Conservation (phyloP, 345 rosid genomes). For the Salix exigua region DNA sequence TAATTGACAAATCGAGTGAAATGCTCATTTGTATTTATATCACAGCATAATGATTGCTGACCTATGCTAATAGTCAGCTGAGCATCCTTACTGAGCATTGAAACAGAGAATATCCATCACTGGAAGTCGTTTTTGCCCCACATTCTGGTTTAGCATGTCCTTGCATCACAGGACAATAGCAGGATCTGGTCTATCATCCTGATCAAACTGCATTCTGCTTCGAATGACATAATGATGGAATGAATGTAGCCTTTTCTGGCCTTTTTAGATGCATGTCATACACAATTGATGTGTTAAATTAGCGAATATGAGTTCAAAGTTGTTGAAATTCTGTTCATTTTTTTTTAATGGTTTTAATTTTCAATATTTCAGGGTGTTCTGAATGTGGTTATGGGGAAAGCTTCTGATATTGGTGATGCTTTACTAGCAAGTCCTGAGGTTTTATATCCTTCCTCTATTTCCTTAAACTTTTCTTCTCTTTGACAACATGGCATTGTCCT, state of each 20-base stretch:
- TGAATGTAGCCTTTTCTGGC: background rate
- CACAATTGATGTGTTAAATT: background rate
- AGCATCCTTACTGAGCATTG: background rate
- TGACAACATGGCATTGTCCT: slow-evolving; percentile 9
- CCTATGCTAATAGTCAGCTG: background rate
- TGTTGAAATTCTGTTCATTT: background rate
- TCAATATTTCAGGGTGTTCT: slow-evolving; percentile 56
- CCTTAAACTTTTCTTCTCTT: background rate
- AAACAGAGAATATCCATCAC: background rate
- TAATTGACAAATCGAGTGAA: background rate
- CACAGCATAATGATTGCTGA: background rate
- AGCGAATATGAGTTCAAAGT: background rate
- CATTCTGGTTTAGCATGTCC: background rate
- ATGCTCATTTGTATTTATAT: background rate
- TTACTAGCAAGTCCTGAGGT: slow-evolving; percentile 79
- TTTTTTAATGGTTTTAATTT: slow-evolving; percentile 12
- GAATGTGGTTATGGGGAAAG: slow-evolving; percentile 85
- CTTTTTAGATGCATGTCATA: background rate
- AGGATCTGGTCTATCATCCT: background rate
- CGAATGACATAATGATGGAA: background rate
- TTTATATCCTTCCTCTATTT: slow-evolving; percentile 11
- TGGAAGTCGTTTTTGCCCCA: background rate
- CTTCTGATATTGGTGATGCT: slow-evolving; percentile 85
- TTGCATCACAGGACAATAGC: background rate
- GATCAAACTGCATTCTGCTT: background rate